Evolutionary conservation across 1,284 basidiomycete species (phyloP), one percentile per base, ranked within the genome.

Genomic region (Golubevia sp.): DNA sequence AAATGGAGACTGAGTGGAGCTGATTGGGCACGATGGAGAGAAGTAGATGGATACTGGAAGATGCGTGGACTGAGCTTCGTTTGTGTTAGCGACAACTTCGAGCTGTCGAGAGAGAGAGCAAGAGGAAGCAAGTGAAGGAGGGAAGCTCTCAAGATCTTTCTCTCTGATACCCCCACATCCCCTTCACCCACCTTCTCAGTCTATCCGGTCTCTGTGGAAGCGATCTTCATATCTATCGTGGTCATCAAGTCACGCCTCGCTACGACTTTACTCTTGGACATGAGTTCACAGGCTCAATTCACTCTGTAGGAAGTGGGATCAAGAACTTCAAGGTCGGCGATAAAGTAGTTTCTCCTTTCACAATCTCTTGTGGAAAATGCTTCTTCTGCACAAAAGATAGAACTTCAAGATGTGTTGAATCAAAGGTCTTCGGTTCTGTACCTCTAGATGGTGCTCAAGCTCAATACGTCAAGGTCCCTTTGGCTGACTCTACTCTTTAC

Each of bases 291-390:
- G 50, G 1, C 6, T 5, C 5, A 27, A 13, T 52, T 26, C 25
- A 23, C 13, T 23, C 25, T 7, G 11, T 26, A 6, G 25, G 21
- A 23, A 13, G 11, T 7, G 50, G 50, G 11, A 52, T 52, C 50
- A 52, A 52, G 80, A 94, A 86, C 8, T 88, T 94, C 70, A 89
- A 88, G 65, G 81, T 91, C 1, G 92, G 92, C 2, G 91, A 94
- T 82, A 89, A 89, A 68, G 91, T 95, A n/a, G 89, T 95, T 15
- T 90, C 91, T 0, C 92, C 94, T 0, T 96, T 95, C 84, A 92
- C 92, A 0, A 87, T 89, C 20, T 91, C 89, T 49, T 96, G 94
- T 73, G 91, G 91, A 56, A 89, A 90, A 84, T 92, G 90, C 86
- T 80, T 73, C 64, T 90, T 89, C 73, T 95, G 93, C 80, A 86